phyloP scores from a whole-genome alignment of 2,329 filamentous ascomycete genomes.

The Sclerotinia spermophila region DNA sequence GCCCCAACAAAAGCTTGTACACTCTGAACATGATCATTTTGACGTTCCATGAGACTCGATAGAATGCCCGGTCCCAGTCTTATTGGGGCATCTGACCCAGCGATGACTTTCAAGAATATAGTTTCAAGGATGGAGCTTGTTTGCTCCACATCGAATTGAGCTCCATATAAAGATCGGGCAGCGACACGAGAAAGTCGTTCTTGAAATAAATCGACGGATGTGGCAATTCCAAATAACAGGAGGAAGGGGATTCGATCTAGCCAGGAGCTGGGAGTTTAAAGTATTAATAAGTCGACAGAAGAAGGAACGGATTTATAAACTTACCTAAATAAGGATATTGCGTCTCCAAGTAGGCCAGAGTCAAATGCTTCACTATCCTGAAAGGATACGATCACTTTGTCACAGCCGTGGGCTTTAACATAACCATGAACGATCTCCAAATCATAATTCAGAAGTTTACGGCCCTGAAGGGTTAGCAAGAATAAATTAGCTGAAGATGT shows the following conservation, averaged over 20 bases:
- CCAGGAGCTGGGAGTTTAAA: constrained; percentile 52
- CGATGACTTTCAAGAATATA: constrained; percentile 64
- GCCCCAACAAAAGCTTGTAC: constrained; percentile 69
- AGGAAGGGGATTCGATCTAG: constrained; percentile 72
- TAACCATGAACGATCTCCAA: constrained; percentile 65
- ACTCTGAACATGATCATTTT: constrained; percentile 73
- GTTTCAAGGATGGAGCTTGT: constrained; percentile 68
- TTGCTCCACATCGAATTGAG: constrained; percentile 74
- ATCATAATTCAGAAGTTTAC: constrained; percentile 73
- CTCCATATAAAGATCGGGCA: constrained; percentile 63
- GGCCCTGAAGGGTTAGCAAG: constrained; percentile 44
- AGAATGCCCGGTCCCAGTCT: constrained; percentile 63
- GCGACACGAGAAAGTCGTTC: constrained; percentile 67
- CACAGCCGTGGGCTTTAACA: constrained; percentile 49
- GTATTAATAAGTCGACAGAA: not conserved
- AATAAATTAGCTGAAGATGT: not conserved
- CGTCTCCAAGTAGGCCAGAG: constrained; percentile 64
- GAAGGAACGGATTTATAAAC: constrained; percentile 28
- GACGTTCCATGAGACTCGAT: constrained; percentile 62
- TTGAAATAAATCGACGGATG: constrained; percentile 75
- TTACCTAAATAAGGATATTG: constrained; percentile 66
- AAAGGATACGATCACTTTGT: constrained; percentile 67
- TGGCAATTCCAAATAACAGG: constrained; percentile 75
- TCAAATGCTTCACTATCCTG: constrained; percentile 84
- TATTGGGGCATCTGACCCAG: constrained; percentile 52